Base-by-base conservation (phyloP, 768 basidiomycete genomes). In the Boletus tomentosulus region DNA sequence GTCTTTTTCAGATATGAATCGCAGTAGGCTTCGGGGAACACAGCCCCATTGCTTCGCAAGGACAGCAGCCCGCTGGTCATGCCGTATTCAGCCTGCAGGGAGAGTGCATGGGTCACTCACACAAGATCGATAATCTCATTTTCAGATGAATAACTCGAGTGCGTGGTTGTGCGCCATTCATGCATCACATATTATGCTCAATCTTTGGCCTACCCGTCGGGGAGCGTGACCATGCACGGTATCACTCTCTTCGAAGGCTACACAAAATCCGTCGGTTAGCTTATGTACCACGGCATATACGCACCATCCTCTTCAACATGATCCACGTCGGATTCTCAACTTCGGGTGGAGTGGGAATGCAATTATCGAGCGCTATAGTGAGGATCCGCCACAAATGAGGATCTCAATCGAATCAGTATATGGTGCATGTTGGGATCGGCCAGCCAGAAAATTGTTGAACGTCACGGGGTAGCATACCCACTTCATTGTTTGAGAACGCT, bases 291-390 rank as follows among this genome's bases (percentile, higher is more conserved):
- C 35, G 31, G 31, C 25, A 19, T 1, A 9, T 16, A 68, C 82
- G 44, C 42, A 88, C 89, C 89, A 91, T 91, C 47, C 89, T 81
- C 66, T 92, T 89, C 6, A 91, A 35, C 0, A 75, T n/a, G n/a
- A n/a, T 76, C 89, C 89, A 92, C 1, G 77, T 76, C 1, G 87
- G 67, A 46, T 84, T 82, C 1, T 62, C 37, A 0, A 61, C 80
- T 63, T 92, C 89, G 0, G 89, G 89, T 25, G 77, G 70, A 24
- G 84, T 89, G 1, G 77, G 71, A 11, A 89, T 78, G 60, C 89
- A 92, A 60, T 88, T 89, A 60, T 89, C 87, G 27, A 85, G 68
- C 5, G 77, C 77, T 12, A 67, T 62, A 3, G 75, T 38, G 81
- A 82, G 0, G 87, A 86, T 4, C 90, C 89, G 65, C 90, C 90